Evolutionary conservation across 805 yeast genomes (phyloP), one percentile per base, ranked within the genome.

Genomic region (Ogataea chonburiensis): DNA sequence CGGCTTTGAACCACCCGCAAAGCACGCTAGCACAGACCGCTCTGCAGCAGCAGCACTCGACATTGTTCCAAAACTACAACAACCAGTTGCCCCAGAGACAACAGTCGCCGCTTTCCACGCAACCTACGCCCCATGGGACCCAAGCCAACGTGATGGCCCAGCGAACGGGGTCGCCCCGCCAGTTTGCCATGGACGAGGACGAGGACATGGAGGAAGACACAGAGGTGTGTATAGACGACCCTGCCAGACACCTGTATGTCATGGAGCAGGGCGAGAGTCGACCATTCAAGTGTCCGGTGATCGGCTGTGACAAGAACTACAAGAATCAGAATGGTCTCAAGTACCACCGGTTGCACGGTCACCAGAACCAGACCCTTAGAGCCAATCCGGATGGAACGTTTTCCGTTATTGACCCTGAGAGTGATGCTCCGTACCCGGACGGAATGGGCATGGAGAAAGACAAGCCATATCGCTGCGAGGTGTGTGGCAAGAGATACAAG

Each of bases 381-480:
- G 86, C 82, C 50, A 91, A 91, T 57, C 84, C 88, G 9, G 98
- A 91, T 58, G 98, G 98, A 4, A 81, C 96, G 1, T 84, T 81
- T 49, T 81, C 91, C 29, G 88, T 91, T 24, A 84, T 91, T 42
- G 96, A 93, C 61, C 98, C 98, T 9, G 86, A 81, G 55, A 73
- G 80, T 24, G 87, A 86, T 55, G 76, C 88, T 39, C 95, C 96
- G 7, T 86, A 86, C 58, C 86, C 91, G 25, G 96, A 91, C 60
- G 95, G 95, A 5, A 82, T 87, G 64, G 95, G 89, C 15, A 75
- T 87, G 76, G 98, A 93, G 62, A 89, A 87, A 68, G 98, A 93
- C 68, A 93, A 93, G 67, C 98, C 98, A 24, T 93, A 91, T 62
- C 75, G 97, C 56, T 93, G 98, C 65, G 98, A 93, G 66, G 96